Percentiles rank a stretch among this genome's conserved stretches.
phyloP scores from a whole-genome alignment of 2,329 filamentous ascomycete genomes.

The Paradendryphiella salina region DNA sequence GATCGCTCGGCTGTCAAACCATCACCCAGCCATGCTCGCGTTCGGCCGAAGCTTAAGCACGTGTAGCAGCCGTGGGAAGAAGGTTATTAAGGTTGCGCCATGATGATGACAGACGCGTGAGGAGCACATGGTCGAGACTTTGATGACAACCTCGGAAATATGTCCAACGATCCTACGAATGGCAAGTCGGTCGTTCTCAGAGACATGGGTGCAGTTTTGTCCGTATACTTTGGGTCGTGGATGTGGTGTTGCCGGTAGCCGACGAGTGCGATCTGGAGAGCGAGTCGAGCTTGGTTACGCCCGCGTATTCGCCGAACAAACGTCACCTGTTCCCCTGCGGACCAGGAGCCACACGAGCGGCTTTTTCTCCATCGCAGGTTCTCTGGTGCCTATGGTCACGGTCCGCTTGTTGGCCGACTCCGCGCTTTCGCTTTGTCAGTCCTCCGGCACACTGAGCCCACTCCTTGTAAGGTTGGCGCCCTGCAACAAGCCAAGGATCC shows the following conservation, averaged over 20 bases:
- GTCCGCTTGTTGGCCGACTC: conserved; percentile 39
- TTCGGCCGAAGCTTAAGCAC: conserved; percentile 32
- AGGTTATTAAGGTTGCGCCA: conserved; percentile 19
- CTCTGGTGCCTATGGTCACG: conserved; percentile 22
- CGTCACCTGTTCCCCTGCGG: conserved; percentile 25
- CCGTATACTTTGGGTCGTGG: conserved; percentile 29
- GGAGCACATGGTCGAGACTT: conserved; percentile 15
- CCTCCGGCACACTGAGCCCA: conserved; percentile 32
- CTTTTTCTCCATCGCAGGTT: conserved; percentile 18
- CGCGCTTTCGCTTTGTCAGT: conserved; percentile 41
- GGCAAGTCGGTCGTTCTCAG: neutral
- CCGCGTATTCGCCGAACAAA: conserved; percentile 21
- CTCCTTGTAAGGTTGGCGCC: conserved; percentile 45
- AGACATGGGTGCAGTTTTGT: conserved; percentile 18
- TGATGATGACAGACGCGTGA: conserved; percentile 14
- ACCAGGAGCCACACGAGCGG: conserved; percentile 20
- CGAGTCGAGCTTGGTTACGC: conserved; percentile 9
- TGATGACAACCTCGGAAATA: conserved; percentile 23
- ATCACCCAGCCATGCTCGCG: neutral
- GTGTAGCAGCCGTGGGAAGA: conserved; percentile 12
- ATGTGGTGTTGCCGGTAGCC: conserved; percentile 23
- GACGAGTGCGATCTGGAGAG: conserved; percentile 19
- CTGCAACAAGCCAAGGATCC: conserved; percentile 38
- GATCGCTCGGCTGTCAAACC: conserved; percentile 16
- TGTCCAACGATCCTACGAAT: neutral